Base-by-base conservation (phyloP, 305 asterid genomes). In the Rubia balearica region DNA sequence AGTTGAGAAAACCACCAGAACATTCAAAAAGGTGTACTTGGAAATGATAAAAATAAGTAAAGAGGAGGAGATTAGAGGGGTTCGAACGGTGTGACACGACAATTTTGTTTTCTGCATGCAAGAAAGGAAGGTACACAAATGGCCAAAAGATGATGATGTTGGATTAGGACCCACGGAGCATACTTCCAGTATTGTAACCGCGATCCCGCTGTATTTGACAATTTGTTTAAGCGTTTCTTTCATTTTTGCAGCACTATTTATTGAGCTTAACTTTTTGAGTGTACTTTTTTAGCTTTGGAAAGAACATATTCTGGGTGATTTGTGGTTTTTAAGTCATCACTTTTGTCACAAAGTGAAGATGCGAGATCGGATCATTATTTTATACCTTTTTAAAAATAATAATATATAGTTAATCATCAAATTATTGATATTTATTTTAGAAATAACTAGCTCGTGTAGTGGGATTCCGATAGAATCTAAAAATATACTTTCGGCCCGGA, bases 1-100 rank as follows among this genome's bases (percentile, higher is more conserved):
- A 63, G 19, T 69, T 42, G 65, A 56, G 69, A 70, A 69, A 73
- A 66, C 19, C 56, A 66, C 6, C 46, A 65, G 73, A 69, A 33
- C 7, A 64, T 42, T 67, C 61, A 22, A 40, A 33, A 42, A 19
- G 13, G 33, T n/a, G 9, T 57, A 57, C 62, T 21, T 12, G 57
- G 19, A 33, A 14, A 61, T 61, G 33, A 40, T 30, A 27, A 6
- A 66, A 27, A 48, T 24, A 45, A 48, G 42, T 27, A n/a, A 24
- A 65, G 65, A 46, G 21, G 55, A 41, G 55, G 36, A 22, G 38
- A 65, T 9, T 12, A 6, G 27, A 8, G 66, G 43, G 14, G 33
- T 38, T 33, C 1, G 67, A 62, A 21, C 36, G 24, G 67, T 62
- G 42, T 62, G 67, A 61, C 67, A 17, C 68, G 21, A 8, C 21